These are phyloP conservation scores for Arachis stenosperma DNA, from an alignment of 306 rosid genomes.

Conservation along the genomic window DNA sequence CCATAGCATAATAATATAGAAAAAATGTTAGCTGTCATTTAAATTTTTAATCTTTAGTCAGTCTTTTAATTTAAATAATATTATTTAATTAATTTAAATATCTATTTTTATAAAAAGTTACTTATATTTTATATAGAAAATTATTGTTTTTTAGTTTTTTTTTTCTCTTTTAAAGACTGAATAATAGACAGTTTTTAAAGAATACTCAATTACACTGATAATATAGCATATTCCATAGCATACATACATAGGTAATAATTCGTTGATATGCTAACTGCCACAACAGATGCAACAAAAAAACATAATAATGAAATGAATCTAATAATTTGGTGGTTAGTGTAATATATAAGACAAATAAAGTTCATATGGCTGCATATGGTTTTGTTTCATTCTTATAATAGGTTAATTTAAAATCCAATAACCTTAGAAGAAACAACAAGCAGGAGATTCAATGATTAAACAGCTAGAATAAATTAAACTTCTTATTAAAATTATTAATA, in stretches of 20 bases:
- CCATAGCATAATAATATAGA: constrained; percentile 23
- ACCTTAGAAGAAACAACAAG: background rate
- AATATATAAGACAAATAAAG: background rate
- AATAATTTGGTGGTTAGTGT: background rate
- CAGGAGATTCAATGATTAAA: background rate
- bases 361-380: background rate
- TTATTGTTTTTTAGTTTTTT: too few species aligned
- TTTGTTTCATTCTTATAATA: constrained; percentile 4
- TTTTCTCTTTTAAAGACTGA: too few species aligned
- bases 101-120: too few species aligned
- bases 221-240: constrained; percentile 38
- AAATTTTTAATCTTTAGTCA: too few species aligned
- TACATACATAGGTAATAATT: constrained; percentile 9
- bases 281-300: background rate
- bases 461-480: too few species aligned
- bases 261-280: constrained; percentile 32
- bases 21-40: too few species aligned
- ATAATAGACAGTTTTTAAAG: too few species aligned
- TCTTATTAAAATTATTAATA: background rate
- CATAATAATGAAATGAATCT: background rate
- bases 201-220: background rate
- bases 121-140: too few species aligned
- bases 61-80: too few species aligned
- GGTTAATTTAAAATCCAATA: background rate
- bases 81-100: too few species aligned